Evolutionary conservation across 345 rosid species (phyloP).

Genomic region (Hirschfeldia incana): DNA sequence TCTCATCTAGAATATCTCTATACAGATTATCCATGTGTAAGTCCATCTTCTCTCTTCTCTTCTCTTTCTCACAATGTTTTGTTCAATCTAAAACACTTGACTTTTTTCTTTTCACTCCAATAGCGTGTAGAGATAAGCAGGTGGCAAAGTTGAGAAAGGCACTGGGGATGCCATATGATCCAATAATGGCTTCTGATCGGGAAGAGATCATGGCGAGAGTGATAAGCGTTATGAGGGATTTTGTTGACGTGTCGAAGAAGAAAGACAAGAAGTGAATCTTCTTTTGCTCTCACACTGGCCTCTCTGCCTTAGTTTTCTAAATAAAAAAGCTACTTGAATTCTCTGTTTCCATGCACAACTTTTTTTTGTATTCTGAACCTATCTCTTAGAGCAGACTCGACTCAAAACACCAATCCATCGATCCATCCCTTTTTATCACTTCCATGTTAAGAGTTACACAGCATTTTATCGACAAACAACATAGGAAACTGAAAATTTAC

Average conservation of each 20-base stretch:
- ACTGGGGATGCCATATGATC: neutral
- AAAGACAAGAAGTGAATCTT: constrained; percentile 11
- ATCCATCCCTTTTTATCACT: too few relatives aligned
- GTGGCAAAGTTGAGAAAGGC: neutral
- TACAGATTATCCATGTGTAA: neutral
- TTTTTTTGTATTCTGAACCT: neutral
- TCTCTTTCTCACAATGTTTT: neutral
- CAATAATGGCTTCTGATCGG: too few relatives aligned
- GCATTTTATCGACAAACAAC: too few relatives aligned
- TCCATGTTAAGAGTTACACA: too few relatives aligned
- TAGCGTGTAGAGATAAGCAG: neutral
- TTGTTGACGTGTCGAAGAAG: neutral
- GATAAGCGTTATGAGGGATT: constrained; percentile 4
- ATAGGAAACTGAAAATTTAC: too few relatives aligned
- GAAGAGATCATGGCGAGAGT: constrained; percentile 10
- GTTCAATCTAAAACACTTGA: neutral
- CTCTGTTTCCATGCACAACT: neutral
- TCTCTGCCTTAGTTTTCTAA: neutral
- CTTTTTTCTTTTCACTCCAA: neutral
- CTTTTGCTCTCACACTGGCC: neutral
- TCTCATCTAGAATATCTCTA: neutral
- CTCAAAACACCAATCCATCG: neutral
- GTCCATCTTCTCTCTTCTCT: neutral
- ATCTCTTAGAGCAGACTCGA: neutral
- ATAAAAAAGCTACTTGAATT: neutral